Evolutionary conservation across 148 eudicot genomes (phyloP).

Genomic region (Gaultheria prostrata): DNA sequence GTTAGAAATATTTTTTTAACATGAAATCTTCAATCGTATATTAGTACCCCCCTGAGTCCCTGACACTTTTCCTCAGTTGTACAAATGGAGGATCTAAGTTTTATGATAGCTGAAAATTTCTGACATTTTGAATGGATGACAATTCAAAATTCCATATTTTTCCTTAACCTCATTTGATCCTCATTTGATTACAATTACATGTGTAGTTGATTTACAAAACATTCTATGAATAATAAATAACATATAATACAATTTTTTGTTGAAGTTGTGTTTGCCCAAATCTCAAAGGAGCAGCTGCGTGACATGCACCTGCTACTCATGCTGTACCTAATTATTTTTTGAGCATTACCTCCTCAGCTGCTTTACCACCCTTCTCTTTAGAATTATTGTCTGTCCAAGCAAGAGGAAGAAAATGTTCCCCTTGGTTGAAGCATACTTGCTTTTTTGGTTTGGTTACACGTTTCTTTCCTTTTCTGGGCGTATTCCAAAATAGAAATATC

Average conservation of each 20-base stretch:
- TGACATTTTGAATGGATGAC: not conserved
- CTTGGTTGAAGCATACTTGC: not conserved
- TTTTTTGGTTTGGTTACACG: too few relatives aligned
- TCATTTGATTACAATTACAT: not conserved
- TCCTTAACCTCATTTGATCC: not conserved
- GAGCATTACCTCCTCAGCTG: not conserved
- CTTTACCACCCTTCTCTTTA: not conserved
- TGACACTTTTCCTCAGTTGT: not conserved
- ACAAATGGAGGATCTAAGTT: not conserved
- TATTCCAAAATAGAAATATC: not conserved
- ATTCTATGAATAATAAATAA: not conserved
- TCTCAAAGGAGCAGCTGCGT: not conserved
- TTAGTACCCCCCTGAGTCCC: not conserved
- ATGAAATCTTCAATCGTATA: not conserved
- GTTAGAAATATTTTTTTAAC: not conserved
- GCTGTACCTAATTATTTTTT: not conserved
- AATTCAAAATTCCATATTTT: not conserved
- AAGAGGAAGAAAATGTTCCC: not conserved
- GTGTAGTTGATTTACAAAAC: not conserved
- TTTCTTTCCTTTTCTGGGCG: not conserved
- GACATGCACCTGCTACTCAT: not conserved
- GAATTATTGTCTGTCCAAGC: not conserved
- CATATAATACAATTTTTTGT: not conserved
- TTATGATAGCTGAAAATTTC: not conserved
- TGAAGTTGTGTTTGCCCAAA: not conserved